phyloP scores from a whole-genome alignment of 441 rosid species.

The Capsella rubella region DNA sequence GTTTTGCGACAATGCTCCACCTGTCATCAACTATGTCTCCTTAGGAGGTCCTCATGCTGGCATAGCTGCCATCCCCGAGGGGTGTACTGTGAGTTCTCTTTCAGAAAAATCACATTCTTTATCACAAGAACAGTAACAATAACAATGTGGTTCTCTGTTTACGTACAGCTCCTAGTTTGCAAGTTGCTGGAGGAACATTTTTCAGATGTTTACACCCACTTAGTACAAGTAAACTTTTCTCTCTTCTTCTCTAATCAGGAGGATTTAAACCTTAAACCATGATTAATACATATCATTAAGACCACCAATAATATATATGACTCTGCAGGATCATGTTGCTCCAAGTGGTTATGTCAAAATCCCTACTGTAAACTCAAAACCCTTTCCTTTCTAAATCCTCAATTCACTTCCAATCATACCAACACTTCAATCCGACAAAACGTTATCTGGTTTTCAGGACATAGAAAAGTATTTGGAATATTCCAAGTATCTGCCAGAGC shows the following conservation, averaged over 20 bases:
- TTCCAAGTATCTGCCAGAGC: constrained; percentile 20
- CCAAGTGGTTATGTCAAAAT: constrained; percentile 75
- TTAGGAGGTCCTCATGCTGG: constrained; percentile 83
- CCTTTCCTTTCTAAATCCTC: constrained; percentile 1
- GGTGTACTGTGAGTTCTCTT: constrained; percentile 20
- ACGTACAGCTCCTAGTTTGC: neutral
- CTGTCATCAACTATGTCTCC: constrained; percentile 68
- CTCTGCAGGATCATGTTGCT: constrained; percentile 73
- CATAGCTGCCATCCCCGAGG: constrained; percentile 48
- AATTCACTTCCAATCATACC: neutral
- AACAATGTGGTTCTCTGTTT: constrained; percentile 9
- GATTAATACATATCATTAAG: neutral
- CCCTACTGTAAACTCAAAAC: constrained; percentile 45
- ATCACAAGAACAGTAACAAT: neutral
- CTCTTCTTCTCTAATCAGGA: neutral
- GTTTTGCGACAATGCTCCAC: constrained; percentile 80
- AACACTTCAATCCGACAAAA: constrained; percentile 47
- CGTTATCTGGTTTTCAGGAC: constrained; percentile 47
- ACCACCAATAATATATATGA: constrained; percentile 11
- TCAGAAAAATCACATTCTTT: neutral
- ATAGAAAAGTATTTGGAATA: constrained; percentile 60
- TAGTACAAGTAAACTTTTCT: constrained; percentile 56
- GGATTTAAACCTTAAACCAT: constrained; percentile 19
- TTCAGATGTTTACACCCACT: constrained; percentile 54
- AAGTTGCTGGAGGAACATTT: neutral